Evolutionary conservation across 2,329 filamentous ascomycete genomes (phyloP).

Genomic region (Pseudogymnoascus sp.): DNA sequence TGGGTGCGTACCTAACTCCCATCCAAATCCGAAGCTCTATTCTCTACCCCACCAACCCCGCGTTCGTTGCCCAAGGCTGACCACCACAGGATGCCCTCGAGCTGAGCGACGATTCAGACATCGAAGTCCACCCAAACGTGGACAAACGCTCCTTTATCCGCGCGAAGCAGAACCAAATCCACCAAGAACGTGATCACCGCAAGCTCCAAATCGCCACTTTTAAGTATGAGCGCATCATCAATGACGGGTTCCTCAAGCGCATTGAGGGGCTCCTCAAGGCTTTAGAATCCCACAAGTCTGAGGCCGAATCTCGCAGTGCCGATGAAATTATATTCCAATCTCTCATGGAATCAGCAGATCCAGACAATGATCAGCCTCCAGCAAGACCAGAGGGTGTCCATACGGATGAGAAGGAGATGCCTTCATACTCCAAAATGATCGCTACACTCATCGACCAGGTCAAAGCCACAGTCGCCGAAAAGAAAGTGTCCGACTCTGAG

Average conservation of each 20-base stretch:
- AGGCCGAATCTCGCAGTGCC: slow-evolving; percentile 57
- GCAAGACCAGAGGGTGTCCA: slow-evolving; percentile 73
- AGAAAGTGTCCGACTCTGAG: slow-evolving; percentile 49
- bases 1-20: slow-evolving; percentile 33
- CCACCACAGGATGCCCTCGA: slow-evolving; percentile 70
- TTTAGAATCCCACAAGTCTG: slow-evolving; percentile 65
- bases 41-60: slow-evolving; percentile 19
- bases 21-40: background rate
- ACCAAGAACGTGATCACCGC: slow-evolving; percentile 79
- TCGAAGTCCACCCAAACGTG: slow-evolving; percentile 98
- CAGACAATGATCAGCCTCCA: slow-evolving; percentile 68
- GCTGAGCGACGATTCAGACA: slow-evolving; percentile 94
- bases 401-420: slow-evolving; percentile 61
- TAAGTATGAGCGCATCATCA: slow-evolving; percentile 88
- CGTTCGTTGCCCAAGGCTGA: slow-evolving; percentile 27
- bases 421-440: slow-evolving; percentile 96
- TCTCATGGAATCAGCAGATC: slow-evolving; percentile 73
- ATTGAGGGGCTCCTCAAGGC: slow-evolving; percentile 72
- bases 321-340: slow-evolving; percentile 84
- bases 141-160: slow-evolving; percentile 98
- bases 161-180: slow-evolving; percentile 95
- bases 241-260: slow-evolving; percentile 79
- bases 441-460: slow-evolving; percentile 91
- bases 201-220: slow-evolving; percentile 83
- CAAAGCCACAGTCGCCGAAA: slow-evolving; percentile 67